These are phyloP conservation scores for Drechslerella dactyloides DNA, from an alignment of 2,329 filamentous ascomycete genomes.

Conservation along the genomic window DNA sequence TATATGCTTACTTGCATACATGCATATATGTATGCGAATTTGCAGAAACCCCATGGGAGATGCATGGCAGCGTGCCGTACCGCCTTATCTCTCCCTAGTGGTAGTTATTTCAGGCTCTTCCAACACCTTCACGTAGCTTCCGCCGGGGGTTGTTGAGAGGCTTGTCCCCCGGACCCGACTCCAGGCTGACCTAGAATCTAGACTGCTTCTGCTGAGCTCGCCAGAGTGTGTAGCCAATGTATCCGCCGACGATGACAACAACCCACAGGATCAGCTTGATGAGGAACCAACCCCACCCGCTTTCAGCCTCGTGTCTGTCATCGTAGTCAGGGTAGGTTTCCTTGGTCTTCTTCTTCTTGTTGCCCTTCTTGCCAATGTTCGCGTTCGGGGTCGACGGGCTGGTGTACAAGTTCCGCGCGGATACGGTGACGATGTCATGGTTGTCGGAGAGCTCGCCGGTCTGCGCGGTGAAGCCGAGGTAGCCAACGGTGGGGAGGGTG, in stretches of 20 bases:
- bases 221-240: conserved; percentile 85
- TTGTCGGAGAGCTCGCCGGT: conserved; percentile 92
- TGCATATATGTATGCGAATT: background rate
- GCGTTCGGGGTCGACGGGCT: conserved; percentile 57
- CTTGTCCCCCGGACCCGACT: background rate
- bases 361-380: conserved; percentile 59
- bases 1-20: too few relatives aligned
- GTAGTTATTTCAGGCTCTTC: too few relatives aligned
- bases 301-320: conserved; percentile 53
- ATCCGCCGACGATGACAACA: conserved; percentile 72
- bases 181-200: conserved; percentile 47
- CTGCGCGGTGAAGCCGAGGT: conserved; percentile 81
- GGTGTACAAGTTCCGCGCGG: conserved; percentile 85
- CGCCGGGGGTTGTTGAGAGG: too few relatives aligned
- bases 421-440: conserved; percentile 90
- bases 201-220: conserved; percentile 65
- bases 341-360: conserved; percentile 59
- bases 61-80: too few relatives aligned
- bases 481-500: conserved; percentile 77
- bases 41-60: background rate
- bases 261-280: conserved; percentile 83
- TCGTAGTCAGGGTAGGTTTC: conserved; percentile 32
- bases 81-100: too few relatives aligned
- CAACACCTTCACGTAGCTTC: too few relatives aligned
- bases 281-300: conserved; percentile 73